phyloP scores from a whole-genome alignment of 306 rosid genomes.

The Aeschynomene evenia region DNA sequence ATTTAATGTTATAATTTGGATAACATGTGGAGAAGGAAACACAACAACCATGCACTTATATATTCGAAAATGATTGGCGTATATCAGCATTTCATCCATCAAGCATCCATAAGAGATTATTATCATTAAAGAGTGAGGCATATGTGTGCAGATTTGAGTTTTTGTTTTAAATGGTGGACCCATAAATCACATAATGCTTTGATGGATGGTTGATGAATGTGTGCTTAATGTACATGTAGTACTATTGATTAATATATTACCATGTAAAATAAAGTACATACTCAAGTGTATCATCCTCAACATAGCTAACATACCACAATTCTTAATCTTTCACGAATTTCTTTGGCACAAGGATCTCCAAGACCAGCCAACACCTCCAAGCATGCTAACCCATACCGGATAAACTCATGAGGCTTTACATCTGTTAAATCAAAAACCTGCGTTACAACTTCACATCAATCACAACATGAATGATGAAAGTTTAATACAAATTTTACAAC shows the following conservation, averaged over 20 bases:
- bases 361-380: conserved; percentile 59
- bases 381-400: conserved; percentile 76
- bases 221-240: too few species aligned
- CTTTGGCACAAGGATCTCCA: conserved; percentile 83
- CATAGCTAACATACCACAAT: conserved; percentile 63
- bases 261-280: conserved; percentile 13
- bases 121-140: too few species aligned
- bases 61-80: too few species aligned
- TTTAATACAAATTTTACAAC: background rate
- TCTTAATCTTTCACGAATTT: conserved; percentile 72
- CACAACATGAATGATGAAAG: background rate
- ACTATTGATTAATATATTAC: too few species aligned
- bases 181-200: too few species aligned
- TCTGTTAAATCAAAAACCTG: conserved; percentile 85
- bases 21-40: background rate
- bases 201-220: too few species aligned
- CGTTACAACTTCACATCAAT: conserved; percentile 20
- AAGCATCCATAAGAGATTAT: too few species aligned
- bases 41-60: background rate
- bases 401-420: conserved; percentile 89
- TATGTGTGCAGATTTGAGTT: too few species aligned
- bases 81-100: too few species aligned
- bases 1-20: background rate
- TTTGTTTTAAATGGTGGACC: too few species aligned
- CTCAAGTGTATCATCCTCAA: background rate